These are phyloP conservation scores for Carallia pectinifolia DNA, from an alignment of 345 rosid species.

Conservation along the genomic window DNA sequence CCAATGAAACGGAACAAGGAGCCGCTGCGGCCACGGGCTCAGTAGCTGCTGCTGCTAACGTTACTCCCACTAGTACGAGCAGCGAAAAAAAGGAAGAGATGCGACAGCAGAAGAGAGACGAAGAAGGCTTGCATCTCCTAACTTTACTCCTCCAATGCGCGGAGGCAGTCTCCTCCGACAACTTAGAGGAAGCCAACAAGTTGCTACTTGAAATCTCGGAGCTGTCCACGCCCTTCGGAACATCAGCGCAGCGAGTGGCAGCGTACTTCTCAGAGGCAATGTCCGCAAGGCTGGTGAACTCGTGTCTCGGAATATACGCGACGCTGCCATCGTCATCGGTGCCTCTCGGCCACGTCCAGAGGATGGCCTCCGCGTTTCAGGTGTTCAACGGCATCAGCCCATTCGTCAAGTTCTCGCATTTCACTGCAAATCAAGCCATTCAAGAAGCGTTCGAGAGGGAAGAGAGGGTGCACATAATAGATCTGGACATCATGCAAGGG, in stretches of 20 bases:
- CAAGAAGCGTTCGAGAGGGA: conserved; percentile 97
- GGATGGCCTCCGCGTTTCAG: conserved; percentile 93
- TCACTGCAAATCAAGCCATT: conserved; percentile 94
- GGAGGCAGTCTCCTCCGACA: conserved; percentile 88
- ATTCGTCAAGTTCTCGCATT: conserved; percentile 94
- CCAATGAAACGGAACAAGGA: conserved; percentile 41
- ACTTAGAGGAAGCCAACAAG: conserved; percentile 82
- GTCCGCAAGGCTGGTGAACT: conserved; percentile 83
- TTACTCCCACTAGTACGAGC: conserved; percentile 2
- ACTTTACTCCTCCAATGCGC: conserved; percentile 94
- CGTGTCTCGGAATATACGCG: conserved; percentile 81
- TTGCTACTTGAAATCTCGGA: conserved; percentile 91
- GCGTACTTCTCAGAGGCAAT: conserved; percentile 98
- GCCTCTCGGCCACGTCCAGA: conserved; percentile 56
- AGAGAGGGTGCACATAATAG: conserved; percentile 90
- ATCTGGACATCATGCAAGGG: conserved; percentile 97
- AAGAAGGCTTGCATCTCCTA: conserved; percentile 88
- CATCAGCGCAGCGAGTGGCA: conserved; percentile 96
- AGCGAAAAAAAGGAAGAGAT: conserved; percentile 74
- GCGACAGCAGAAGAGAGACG: conserved; percentile 75
- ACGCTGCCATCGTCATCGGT: conserved; percentile 71
- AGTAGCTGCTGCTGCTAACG: conserved; percentile 12
- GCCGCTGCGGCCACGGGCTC: conserved; percentile 25
- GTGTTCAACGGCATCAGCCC: conserved; percentile 98
- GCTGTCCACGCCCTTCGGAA: conserved; percentile 87